phyloP scores from a whole-genome alignment of 2,329 filamentous ascomycete genomes.

The Sarocladium oryzae region DNA sequence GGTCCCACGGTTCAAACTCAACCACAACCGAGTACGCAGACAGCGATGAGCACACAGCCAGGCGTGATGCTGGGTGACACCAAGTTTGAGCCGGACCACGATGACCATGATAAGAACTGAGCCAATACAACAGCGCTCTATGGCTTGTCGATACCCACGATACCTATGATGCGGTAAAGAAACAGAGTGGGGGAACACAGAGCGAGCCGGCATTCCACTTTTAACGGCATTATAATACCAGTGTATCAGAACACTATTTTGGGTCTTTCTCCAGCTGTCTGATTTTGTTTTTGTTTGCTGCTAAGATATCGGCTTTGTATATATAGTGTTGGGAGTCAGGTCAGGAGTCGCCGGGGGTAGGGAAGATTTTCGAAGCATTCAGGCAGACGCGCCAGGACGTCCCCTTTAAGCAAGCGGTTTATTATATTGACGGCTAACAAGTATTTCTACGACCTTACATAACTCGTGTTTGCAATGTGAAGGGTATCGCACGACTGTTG shows the following conservation, averaged over 20 bases:
- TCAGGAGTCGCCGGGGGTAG: background rate
- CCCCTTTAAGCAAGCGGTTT: background rate
- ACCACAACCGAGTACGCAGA: slow-evolving; percentile 48
- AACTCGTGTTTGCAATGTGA: background rate
- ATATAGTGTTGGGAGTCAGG: background rate
- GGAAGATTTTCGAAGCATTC: background rate
- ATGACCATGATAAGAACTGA: slow-evolving; percentile 29
- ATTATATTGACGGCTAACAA: background rate
- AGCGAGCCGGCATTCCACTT: slow-evolving; percentile 5
- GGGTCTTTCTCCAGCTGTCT: background rate
- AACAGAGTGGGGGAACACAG: no score
- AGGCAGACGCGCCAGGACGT: background rate
- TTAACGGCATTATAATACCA: slow-evolving; percentile 5
- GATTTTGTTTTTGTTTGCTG: background rate
- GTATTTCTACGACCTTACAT: background rate
- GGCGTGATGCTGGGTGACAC: slow-evolving; percentile 60
- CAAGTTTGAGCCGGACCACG: slow-evolving; percentile 61
- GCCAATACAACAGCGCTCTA: background rate
- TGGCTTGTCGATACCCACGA: no score
- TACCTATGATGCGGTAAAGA: background rate
- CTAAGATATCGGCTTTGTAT: background rate
- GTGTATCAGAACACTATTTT: slow-evolving; percentile 4
- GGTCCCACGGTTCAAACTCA: slow-evolving; percentile 53
- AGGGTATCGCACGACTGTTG: no score
- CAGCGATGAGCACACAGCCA: slow-evolving; percentile 49